Percentiles rank a stretch among this genome's conserved stretches.
Evolutionary conservation across 441 rosid species (phyloP).

Genomic region (Eutrema salsugineum): DNA sequence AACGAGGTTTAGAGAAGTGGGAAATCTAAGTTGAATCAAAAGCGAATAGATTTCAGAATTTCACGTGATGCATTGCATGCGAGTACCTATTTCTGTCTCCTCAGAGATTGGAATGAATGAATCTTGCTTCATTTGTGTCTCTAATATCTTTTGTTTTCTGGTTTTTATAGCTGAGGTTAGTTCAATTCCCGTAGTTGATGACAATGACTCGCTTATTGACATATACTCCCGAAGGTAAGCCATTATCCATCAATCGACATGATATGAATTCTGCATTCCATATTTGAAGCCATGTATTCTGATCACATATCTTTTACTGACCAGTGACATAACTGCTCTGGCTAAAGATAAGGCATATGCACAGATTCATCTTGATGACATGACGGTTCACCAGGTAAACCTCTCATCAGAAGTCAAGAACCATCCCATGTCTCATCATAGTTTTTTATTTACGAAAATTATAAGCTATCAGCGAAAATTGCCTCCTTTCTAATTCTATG

Average conservation of each 20-base stretch:
- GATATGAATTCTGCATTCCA: not conserved
- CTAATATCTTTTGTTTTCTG: slow-evolving; percentile 9
- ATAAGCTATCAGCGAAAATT: not conserved
- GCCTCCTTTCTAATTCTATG: not conserved
- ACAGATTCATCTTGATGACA: slow-evolving; percentile 86
- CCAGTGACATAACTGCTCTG: slow-evolving; percentile 96
- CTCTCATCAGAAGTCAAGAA: not conserved
- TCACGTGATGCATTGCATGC: not conserved
- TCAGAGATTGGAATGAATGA: not conserved
- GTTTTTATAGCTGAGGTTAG: slow-evolving; percentile 80
- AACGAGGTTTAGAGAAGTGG: not conserved
- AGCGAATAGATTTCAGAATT: not conserved
- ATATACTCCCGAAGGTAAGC: slow-evolving; percentile 89
- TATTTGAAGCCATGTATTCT: not conserved
- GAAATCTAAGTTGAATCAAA: not conserved
- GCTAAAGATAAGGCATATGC: slow-evolving; percentile 96
- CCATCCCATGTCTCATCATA: not conserved
- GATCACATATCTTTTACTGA: slow-evolving; percentile 11
- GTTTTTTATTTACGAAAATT: not conserved
- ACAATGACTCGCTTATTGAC: slow-evolving; percentile 90
- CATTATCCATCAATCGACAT: not conserved
- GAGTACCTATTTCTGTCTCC: not conserved
- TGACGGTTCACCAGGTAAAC: slow-evolving; percentile 86
- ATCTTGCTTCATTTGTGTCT: not conserved
- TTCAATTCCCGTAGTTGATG: slow-evolving; percentile 96